Percentiles rank a stretch among this genome's conserved stretches.
Evolutionary conservation across 108 stramenopile species (phyloP).

Genomic region (Conticribra weissflogii): DNA sequence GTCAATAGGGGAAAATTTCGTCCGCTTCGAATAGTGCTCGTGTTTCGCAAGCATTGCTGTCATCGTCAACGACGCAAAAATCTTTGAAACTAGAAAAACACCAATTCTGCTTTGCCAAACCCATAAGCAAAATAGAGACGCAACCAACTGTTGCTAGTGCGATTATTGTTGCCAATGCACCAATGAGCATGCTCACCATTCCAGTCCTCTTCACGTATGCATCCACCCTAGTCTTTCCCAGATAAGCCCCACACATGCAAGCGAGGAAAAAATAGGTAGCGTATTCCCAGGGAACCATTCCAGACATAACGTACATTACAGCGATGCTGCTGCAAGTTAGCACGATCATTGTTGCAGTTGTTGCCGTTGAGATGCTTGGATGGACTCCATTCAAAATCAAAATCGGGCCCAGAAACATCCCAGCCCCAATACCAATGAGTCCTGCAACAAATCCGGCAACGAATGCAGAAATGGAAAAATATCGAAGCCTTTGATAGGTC

Average conservation of each 20-base stretch:
- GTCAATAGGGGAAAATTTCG: constrained; percentile 35
- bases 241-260: constrained; percentile 60
- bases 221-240: constrained; percentile 73
- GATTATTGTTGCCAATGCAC: constrained; percentile 66
- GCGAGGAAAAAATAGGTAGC: constrained; percentile 66
- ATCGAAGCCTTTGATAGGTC: constrained; percentile 48
- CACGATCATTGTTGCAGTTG: constrained; percentile 75
- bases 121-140: constrained; percentile 59
- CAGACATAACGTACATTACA: constrained; percentile 69
- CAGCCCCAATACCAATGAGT: constrained; percentile 79
- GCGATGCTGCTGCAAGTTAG: constrained; percentile 73
- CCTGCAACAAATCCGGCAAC: constrained; percentile 72
- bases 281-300: constrained; percentile 67
- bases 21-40: constrained; percentile 18
- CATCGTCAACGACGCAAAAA: constrained; percentile 52
- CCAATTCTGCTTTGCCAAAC: constrained; percentile 52
- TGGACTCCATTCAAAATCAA: constrained; percentile 75
- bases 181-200: constrained; percentile 56
- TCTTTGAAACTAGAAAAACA: constrained; percentile 65
- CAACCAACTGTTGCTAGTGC: constrained; percentile 65
- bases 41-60: constrained; percentile 16
- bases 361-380: constrained; percentile 70
- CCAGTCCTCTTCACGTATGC: constrained; percentile 73
- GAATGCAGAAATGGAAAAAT: constrained; percentile 61
- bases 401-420: constrained; percentile 76